These are phyloP conservation scores for Plasmopara viticola DNA, from an alignment of 352 stramenopile species.

Conservation along the genomic window DNA sequence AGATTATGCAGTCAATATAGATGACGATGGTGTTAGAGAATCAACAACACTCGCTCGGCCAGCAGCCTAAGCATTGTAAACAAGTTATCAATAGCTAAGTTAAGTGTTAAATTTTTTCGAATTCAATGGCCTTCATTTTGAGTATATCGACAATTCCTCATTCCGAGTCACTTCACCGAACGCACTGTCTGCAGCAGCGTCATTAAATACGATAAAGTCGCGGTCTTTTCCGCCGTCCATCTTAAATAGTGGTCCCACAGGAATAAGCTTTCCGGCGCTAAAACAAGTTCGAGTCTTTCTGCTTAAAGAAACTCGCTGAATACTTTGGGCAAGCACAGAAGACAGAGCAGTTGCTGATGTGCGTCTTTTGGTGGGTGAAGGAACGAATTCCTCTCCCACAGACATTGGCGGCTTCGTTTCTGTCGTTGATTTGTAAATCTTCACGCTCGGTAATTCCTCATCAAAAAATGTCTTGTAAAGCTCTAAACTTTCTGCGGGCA, in stretches of 20 bases:
- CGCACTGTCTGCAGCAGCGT: slow-evolving; percentile 53
- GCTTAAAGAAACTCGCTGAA: slow-evolving; percentile 25
- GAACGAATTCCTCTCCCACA: slow-evolving; percentile 17
- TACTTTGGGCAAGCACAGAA: slow-evolving; percentile 24
- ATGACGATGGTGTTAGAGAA: slow-evolving; percentile 15
- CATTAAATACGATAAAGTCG: slow-evolving; percentile 82
- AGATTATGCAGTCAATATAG: slow-evolving; percentile 23
- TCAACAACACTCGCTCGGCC: slow-evolving; percentile 12
- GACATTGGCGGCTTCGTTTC: background rate
- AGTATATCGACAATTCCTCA: slow-evolving; percentile 71
- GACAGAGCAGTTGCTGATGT: slow-evolving; percentile 22
- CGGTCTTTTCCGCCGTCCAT: slow-evolving; percentile 73
- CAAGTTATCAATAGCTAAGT: slow-evolving; percentile 8
- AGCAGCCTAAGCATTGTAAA: slow-evolving; percentile 17
- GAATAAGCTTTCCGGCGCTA: slow-evolving; percentile 41
- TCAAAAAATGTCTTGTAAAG: slow-evolving; percentile 82
- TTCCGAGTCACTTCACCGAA: slow-evolving; percentile 76
- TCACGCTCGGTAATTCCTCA: slow-evolving; percentile 51
- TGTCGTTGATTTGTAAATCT: slow-evolving; percentile 34
- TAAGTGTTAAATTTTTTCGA: background rate
- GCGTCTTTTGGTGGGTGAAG: slow-evolving; percentile 15
- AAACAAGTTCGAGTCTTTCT: slow-evolving; percentile 31
- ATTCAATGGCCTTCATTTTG: slow-evolving; percentile 32
- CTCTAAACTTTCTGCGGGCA: slow-evolving; percentile 60
- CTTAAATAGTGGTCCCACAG: slow-evolving; percentile 68